Base-by-base conservation (phyloP, 2,329 filamentous ascomycete species). In the Aspergillus costaricaensis region DNA sequence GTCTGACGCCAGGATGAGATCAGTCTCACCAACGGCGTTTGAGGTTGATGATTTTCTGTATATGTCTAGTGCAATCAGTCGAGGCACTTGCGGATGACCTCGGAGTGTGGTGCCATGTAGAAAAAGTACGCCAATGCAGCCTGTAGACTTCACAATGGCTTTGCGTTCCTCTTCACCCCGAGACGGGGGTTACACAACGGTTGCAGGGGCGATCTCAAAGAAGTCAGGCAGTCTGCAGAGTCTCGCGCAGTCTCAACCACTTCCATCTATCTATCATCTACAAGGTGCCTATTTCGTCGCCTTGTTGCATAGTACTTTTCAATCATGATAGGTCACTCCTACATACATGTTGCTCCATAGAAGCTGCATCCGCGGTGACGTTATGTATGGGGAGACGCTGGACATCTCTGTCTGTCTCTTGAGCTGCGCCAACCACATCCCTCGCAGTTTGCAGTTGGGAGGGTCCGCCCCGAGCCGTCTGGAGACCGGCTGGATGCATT, bases 381-480 rank as follows among this genome's bases (percentile, higher is more conserved):
- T 55, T 23, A 56, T 55, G 53, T 50, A 56, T 19, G 41, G 14
- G 39, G 19, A 44, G 41, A 43, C 41, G n/a, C 41, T 43, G 41
- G 52, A 44, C 53, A 59, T 59, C 49, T 30, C 27, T 30, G 27
- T 30, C 9, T 30, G 27, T 30, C 9, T 30, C 9, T 10, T 12
- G 25, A 27, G 27, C 27, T 30, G 27, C 27, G 59, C 48, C 41
- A 17, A 48, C 49, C 49, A 50, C 38, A 25, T 21, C 32, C 36
- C n/a, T 27, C 21, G 43, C 30, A 30, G 39, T 43, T 55, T 54
- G 59, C 30, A 30, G 39, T 43, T 55, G 54, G 59, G 32, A 44
- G 56, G 60, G 57, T 57, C 57, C 60, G 60, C 47, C 54, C 59
- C 61, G 61, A 39, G 25, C 61, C 59, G 56, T 44, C 61, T 57